Evolutionary conservation across 176 grass and related monocot species (phyloP).

Genomic region (Oryza longistaminata): DNA sequence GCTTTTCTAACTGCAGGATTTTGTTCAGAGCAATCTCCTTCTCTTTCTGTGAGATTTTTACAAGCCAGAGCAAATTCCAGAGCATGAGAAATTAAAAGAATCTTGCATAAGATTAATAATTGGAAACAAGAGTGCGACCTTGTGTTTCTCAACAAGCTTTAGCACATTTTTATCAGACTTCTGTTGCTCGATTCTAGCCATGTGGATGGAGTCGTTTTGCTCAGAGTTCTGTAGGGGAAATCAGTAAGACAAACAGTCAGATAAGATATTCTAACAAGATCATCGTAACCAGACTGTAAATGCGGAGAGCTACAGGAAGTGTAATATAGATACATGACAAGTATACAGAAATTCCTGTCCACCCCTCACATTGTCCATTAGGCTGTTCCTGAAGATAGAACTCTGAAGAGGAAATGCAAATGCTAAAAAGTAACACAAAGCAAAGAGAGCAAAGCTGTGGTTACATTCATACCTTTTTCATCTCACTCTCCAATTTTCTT

Average conservation of each 20-base stretch:
- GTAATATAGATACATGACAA: neutral
- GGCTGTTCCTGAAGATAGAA: slow-evolving; percentile 17
- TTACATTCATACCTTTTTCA: slow-evolving; percentile 40
- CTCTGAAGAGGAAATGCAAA: neutral
- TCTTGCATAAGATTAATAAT: neutral
- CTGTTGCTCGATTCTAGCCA: slow-evolving; percentile 56
- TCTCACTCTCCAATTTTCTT: slow-evolving; percentile 60
- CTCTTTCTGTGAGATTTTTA: slow-evolving; percentile 43
- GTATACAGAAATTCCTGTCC: neutral
- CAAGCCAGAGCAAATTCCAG: neutral
- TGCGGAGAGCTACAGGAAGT: neutral
- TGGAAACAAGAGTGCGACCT: slow-evolving; percentile 27
- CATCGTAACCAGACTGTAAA: neutral
- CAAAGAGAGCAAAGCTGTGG: neutral
- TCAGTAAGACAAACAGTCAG: slow-evolving; percentile 19
- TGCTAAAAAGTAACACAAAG: neutral
- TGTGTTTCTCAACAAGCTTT: slow-evolving; percentile 50
- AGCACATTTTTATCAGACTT: slow-evolving; percentile 34
- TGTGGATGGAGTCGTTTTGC: slow-evolving; percentile 44
- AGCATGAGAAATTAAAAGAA: neutral
- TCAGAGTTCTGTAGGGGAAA: slow-evolving; percentile 40
- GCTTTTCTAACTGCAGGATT: slow-evolving; percentile 48
- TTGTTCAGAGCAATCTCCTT: slow-evolving; percentile 47
- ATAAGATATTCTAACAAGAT: neutral
- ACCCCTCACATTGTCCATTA: neutral